Base-by-base conservation (phyloP, 2,329 filamentous ascomycete genomes). In the Cladophialophora bantiana region DNA sequence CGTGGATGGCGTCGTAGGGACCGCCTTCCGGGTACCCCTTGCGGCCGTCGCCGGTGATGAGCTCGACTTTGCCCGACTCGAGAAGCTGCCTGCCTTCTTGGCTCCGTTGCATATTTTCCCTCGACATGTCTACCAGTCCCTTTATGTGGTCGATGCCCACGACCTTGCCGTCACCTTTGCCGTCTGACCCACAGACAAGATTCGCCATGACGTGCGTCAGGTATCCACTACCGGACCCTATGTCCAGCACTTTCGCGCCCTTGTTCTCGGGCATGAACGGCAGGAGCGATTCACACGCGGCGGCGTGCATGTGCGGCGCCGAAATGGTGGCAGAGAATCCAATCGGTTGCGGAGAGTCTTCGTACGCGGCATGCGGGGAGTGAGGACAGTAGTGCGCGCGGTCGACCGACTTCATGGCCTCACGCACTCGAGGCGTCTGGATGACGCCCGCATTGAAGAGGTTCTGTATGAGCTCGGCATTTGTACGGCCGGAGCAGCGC, bases 1-100 rank as follows among this genome's bases (percentile, higher is more conserved):
- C 95, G 76, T 98, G 95, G 67, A 99, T 98, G 2, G 91, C 94
- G 83, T 98, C 93, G 84, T 94, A 99, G 0, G 88, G 68, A 80
- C 86, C 73, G 74, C 80, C 64, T 79, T 84, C 85, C 1, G 83
- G 74, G 84, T 86, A 90, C 0, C 90, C 90, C 68, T 86, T 83
- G 4, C 91, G 79, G 1, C 90, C 91, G 79, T 97, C 94, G 0
- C 88, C 93, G 0, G 88, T 83, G 1, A 94, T 83, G 75, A 96
- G 96, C 65, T 83, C 82, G 50, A 94, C 91, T 5, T 83, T 85
- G 0, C 89, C 91, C 0, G 78, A 81, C 1, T 84, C 83, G 13
- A 97, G 78, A 62, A 96, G 78, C 10, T 76, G 75, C 7, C 80
- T 78, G 0, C 91, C 91, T 50, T 84, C 80, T 1, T 79, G 77